Conservation (phyloP, 768 basidiomycete species). For the Calvatia gigantea region DNA sequence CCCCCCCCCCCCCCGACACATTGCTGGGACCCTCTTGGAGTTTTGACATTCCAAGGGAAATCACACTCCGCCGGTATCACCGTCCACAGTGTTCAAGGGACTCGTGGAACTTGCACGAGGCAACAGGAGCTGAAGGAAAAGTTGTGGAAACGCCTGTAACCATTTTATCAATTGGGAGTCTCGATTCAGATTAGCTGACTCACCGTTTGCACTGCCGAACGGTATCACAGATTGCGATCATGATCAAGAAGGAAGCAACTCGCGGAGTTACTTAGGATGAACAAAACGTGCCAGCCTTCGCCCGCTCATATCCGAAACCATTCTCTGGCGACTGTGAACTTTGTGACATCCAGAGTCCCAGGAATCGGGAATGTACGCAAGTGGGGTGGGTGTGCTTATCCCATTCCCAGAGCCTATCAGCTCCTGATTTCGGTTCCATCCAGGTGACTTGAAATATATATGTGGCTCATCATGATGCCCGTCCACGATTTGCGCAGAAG, state of each 20-base stretch:
- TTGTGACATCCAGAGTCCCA: background rate
- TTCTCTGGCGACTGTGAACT: background rate
- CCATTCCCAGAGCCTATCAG: background rate
- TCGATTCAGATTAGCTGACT: no score
- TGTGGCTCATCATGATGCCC: no score
- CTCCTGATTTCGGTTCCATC: background rate
- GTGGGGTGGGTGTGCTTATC: background rate
- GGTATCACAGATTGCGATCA: background rate
- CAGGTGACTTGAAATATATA: no score
- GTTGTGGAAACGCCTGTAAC: no score
- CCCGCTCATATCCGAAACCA: background rate
- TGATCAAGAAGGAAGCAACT: background rate
- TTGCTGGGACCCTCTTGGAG: no score
- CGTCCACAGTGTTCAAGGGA: background rate
- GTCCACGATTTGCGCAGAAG: no score
- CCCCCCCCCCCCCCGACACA: no score
- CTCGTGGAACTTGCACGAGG: background rate
- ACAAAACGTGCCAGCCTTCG: background rate
- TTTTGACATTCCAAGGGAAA: background rate
- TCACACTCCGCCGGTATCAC: background rate
- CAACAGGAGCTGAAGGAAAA: no score
- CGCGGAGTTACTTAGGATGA: background rate
- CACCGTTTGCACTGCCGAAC: no score
- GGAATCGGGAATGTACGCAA: background rate
- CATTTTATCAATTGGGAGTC: no score